These are phyloP conservation scores for Ceratocystis papillata DNA, from an alignment of 2,329 filamentous ascomycete species.

Conservation along the genomic window DNA sequence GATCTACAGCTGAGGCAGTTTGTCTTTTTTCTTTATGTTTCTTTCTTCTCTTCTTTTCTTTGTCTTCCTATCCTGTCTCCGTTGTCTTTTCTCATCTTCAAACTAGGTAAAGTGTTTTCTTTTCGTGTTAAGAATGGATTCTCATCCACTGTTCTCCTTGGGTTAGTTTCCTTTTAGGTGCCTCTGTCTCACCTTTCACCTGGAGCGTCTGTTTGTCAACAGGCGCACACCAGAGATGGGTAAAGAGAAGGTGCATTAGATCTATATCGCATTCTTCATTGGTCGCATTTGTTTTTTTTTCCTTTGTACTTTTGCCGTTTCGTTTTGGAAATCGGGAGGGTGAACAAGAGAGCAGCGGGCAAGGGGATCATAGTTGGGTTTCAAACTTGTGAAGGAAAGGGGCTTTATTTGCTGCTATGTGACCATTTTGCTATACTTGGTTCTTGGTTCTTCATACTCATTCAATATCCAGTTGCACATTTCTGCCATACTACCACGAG, in stretches of 20 bases:
- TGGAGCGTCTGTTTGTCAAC: not conserved
- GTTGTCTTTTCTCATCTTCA: not conserved
- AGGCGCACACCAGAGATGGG: too few species aligned
- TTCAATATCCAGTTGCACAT: too few species aligned
- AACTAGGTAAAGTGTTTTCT: not conserved
- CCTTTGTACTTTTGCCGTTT: too few species aligned
- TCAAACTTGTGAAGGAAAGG: too few species aligned
- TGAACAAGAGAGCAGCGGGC: too few species aligned
- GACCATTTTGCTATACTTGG: too few species aligned
- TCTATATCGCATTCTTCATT: not conserved
- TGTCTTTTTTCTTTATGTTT: constrained; percentile 13
- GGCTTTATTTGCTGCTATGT: too few species aligned
- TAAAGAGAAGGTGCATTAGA: not conserved
- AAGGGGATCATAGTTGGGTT: too few species aligned
- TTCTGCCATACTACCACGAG: too few species aligned
- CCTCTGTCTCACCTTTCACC: not conserved
- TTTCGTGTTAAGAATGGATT: not conserved
- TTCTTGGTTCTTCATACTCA: too few species aligned
- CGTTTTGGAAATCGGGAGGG: too few species aligned
- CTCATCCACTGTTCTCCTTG: not conserved
- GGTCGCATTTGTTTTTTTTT: too few species aligned
- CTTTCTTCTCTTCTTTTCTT: constrained; percentile 1
- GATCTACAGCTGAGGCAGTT: not conserved
- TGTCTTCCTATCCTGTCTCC: not conserved
- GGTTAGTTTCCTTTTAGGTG: not conserved